phyloP scores from a whole-genome alignment of 495 filamentous ascomycete species.

The Hypoxylon cercidicola region DNA sequence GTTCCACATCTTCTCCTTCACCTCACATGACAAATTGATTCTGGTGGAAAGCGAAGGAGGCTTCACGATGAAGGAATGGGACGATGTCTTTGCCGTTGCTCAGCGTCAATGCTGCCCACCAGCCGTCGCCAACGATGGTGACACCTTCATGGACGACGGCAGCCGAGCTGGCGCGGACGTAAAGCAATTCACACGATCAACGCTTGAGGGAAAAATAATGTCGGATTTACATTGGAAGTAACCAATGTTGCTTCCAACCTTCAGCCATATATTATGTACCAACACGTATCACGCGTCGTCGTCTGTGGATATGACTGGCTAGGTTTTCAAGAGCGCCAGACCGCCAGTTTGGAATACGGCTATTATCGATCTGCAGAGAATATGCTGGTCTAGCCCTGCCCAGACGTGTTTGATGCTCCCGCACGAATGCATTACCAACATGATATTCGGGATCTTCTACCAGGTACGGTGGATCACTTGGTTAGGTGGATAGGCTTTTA shows the following conservation, averaged over 20 bases:
- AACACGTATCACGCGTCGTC: conserved; percentile 22
- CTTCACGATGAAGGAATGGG: conserved; percentile 83
- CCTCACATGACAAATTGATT: conserved; percentile 76
- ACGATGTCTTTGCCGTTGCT: conserved; percentile 72
- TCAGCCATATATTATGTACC: conserved; percentile 2
- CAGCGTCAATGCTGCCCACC: conserved; percentile 68
- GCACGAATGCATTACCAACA: conserved; percentile 23
- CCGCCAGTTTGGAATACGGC: conserved; percentile 18
- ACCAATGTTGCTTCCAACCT: conserved; percentile 25
- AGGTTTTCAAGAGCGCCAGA: conserved; percentile 12
- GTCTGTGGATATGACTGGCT: conserved; percentile 25
- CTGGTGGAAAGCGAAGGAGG: conserved; percentile 83
- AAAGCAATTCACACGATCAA: conserved; percentile 70
- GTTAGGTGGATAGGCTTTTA: conserved; percentile 18
- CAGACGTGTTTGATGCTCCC: conserved; percentile 34
- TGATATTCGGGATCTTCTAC: conserved; percentile 31
- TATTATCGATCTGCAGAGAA: background rate
- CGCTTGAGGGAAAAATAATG: conserved; percentile 67
- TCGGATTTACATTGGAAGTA: conserved; percentile 71
- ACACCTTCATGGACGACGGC: conserved; percentile 56
- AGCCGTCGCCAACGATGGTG: conserved; percentile 53
- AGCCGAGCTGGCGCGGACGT: conserved; percentile 54
- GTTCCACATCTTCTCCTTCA: conserved; percentile 81
- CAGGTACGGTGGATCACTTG: conserved; percentile 34
- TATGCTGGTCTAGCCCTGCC: conserved; percentile 12